phyloP scores from a whole-genome alignment of 1,284 basidiomycete species.

The Cryptococcus sp. region DNA sequence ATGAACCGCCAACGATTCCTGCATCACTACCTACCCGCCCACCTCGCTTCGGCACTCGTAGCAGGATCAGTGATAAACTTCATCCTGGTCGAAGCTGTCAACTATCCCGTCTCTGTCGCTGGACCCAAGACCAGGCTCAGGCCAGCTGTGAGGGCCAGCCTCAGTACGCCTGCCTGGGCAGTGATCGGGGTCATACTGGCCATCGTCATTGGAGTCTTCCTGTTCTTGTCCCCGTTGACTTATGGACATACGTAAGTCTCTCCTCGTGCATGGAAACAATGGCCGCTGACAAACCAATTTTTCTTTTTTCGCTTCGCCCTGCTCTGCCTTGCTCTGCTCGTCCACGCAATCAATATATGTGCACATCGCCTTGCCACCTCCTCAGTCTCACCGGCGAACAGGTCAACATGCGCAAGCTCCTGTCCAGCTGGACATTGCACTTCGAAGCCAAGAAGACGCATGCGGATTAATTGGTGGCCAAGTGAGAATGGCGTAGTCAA shows the following conservation, averaged over 20 bases:
- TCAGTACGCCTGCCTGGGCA: slow-evolving; percentile 64
- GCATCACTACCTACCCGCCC: slow-evolving; percentile 96
- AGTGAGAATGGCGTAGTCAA: background rate
- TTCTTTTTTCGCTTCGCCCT: too few relatives aligned
- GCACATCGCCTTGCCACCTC: background rate
- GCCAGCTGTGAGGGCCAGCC: slow-evolving; percentile 66
- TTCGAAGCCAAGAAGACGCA: slow-evolving; percentile 45
- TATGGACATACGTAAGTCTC: slow-evolving; percentile 83
- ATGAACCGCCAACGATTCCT: slow-evolving; percentile 97
- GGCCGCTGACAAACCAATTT: too few relatives aligned
- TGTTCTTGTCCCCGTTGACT: slow-evolving; percentile 81
- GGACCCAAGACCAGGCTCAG: slow-evolving; percentile 65
- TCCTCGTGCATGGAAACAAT: too few relatives aligned
- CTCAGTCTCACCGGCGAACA: slow-evolving; percentile 47
- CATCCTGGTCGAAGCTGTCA: slow-evolving; percentile 85
- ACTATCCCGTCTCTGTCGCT: slow-evolving; percentile 79
- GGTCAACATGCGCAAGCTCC: slow-evolving; percentile 50
- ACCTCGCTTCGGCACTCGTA: slow-evolving; percentile 85
- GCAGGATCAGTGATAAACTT: slow-evolving; percentile 92
- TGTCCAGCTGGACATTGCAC: slow-evolving; percentile 52
- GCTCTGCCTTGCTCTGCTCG: too few relatives aligned
- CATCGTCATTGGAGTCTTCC: slow-evolving; percentile 66
- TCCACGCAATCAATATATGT: too few relatives aligned
- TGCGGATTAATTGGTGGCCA: slow-evolving; percentile 1
- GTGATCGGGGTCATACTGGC: slow-evolving; percentile 63